Base-by-base conservation (phyloP, 139 green algal genomes). In the Bryopsis sp. region DNA sequence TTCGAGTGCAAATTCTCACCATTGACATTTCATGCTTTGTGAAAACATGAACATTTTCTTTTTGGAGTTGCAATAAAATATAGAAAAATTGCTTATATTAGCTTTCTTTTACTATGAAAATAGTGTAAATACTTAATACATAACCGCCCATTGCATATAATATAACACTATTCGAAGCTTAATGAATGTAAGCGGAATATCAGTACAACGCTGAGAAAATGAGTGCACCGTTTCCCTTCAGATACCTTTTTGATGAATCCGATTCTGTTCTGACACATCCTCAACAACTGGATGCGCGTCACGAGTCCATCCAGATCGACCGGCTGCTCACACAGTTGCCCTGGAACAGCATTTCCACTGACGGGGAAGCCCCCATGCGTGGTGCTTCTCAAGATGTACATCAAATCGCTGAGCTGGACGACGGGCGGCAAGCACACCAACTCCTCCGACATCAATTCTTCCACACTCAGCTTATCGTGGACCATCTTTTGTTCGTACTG, bases 351-450 rank as follows among this genome's bases (percentile, higher is more conserved):
- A 7, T 84, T 66, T 0, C 68, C 68, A 0, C 71, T 86, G 26
- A 90, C 73, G 0, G 82, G 80, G 62, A 86, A 90, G 15, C 73
- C 76, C 36, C 75, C 64, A 76, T 88, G 82, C n/a, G 38, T 64
- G 68, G 73, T 85, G 22, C 33, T 65, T 33, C 43, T 54, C 50
- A 90, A 72, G 6, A 73, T 70, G 11, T 58, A 50, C 3, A 78
- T 58, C 39, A 90, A 64, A 36, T 83, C 70, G 0, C 71, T 38
- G 32, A 88, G 54, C 2, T 48, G 72, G 58, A 81, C 64, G 33
- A 83, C 64, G 2, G 84, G 82, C 22, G 76, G 72, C 58, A 90
- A 60, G n/a, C 81, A 77, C 0, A 86, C 66, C 38, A 89, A 38
- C 24, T 73, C 67, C 0, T 78, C 74, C 2, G 72, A 74, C 74